Conservation (phyloP, 2,329 filamentous ascomycete genomes). For the Exophiala phaeomuriformis region DNA sequence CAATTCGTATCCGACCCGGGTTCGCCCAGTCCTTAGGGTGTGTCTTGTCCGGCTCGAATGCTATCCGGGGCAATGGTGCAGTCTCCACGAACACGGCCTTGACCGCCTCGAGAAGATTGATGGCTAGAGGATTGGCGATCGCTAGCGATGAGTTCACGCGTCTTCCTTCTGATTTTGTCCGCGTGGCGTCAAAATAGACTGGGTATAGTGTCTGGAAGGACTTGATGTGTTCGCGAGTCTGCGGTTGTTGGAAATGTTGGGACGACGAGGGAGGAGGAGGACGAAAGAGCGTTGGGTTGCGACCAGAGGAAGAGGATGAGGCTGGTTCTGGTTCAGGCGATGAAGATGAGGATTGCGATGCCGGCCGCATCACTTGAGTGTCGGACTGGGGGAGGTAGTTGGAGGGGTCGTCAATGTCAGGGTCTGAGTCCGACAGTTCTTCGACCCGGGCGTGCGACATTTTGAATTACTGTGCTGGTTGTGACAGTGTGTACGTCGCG, state of each 20-base stretch:
- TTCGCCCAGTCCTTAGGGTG: constrained; percentile 98
- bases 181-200: constrained; percentile 75
- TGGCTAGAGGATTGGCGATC: constrained; percentile 76
- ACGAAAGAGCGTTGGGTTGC: constrained; percentile 36
- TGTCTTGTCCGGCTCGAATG: constrained; percentile 83
- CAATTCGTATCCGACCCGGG: constrained; percentile 77
- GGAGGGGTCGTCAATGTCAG: constrained; percentile 74
- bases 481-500: too few relatives aligned
- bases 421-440: constrained; percentile 87
- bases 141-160: constrained; percentile 67
- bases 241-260: constrained; percentile 38
- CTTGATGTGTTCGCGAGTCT: constrained; percentile 54
- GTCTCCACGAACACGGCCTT: constrained; percentile 51
- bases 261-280: constrained; percentile 36
- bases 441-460: constrained; percentile 87
- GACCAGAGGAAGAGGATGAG: constrained; percentile 27
- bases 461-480: background rate
- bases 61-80: constrained; percentile 33
- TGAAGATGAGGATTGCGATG: constrained; percentile 7
- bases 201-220: constrained; percentile 88
- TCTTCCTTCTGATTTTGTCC: constrained; percentile 69
- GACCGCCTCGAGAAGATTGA: constrained; percentile 83
- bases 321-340: constrained; percentile 19
- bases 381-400: constrained; percentile 48
- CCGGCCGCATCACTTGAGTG: constrained; percentile 35